A percentile compares a stretch with the other conserved stretches of the same genome.
Evolutionary conservation across 2,329 filamentous ascomycete genomes (phyloP).

Genomic region (Venturia asperata): DNA sequence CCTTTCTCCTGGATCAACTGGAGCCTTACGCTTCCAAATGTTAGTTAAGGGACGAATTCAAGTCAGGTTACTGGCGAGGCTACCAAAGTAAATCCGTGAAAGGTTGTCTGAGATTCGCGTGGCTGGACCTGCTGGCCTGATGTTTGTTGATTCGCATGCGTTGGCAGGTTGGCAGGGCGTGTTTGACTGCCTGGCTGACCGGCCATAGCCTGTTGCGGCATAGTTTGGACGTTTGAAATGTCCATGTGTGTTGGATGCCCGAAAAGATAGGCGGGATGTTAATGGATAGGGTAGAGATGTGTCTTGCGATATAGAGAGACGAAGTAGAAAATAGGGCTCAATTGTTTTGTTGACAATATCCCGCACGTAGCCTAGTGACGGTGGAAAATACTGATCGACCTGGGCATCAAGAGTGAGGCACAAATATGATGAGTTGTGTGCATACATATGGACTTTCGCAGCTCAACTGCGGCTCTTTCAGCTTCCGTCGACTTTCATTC

Average conservation of each 20-base stretch:
- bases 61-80: background rate
- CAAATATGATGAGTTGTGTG: background rate
- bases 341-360: background rate
- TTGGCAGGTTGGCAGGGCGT: background rate
- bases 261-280: background rate
- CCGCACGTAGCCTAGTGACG: background rate
- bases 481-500: background rate
- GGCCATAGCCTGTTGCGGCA: background rate
- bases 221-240: background rate
- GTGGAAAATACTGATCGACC: background rate
- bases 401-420: conserved; percentile 4
- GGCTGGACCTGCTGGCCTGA: background rate
- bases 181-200: background rate
- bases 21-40: conserved; percentile 8
- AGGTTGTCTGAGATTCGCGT: background rate
- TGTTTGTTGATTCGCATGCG: background rate
- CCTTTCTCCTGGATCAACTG: conserved; percentile 3
- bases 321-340: background rate
- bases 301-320: background rate
- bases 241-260: background rate
- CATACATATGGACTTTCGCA: background rate
- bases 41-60: background rate
- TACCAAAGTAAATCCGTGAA: conserved; percentile 9
- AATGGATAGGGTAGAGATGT: background rate
- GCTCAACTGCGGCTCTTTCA: background rate